Conservation (phyloP, 2,329 filamentous ascomycete genomes). For the Triangularia verruculosa region DNA sequence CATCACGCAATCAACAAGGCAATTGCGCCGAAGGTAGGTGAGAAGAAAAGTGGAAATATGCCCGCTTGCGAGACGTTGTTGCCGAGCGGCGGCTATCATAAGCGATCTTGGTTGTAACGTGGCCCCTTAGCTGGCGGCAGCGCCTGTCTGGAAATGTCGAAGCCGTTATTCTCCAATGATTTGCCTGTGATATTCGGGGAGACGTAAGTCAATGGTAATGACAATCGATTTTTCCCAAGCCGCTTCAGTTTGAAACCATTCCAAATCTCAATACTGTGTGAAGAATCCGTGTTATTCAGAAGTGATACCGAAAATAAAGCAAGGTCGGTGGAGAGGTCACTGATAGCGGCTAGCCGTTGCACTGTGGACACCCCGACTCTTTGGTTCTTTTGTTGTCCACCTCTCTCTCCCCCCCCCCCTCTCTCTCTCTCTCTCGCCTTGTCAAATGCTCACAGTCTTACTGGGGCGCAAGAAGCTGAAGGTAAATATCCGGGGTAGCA, state of each 20-base stretch:
- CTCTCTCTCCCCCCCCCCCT: not conserved
- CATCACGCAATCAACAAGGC: not conserved
- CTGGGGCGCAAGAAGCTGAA: not conserved
- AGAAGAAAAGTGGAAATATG: not conserved
- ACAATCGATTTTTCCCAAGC: too few species aligned
- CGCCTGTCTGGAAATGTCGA: not conserved
- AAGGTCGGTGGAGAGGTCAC: not conserved
- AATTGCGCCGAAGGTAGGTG: not conserved
- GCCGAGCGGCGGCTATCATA: not conserved
- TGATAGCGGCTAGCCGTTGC: too few species aligned
- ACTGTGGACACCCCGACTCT: too few species aligned
- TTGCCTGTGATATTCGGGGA: too few species aligned
- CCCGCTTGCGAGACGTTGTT: not conserved
- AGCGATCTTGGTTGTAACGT: not conserved
- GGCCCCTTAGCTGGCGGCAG: not conserved
- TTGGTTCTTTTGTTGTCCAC: too few species aligned
- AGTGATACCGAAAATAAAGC: not conserved
- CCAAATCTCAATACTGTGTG: too few species aligned
- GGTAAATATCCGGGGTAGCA: not conserved
- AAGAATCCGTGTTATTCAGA: too few species aligned
- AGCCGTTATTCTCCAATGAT: too few species aligned
- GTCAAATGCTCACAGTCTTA: not conserved
- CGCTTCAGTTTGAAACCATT: not conserved
- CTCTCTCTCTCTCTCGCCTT: not conserved
- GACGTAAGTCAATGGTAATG: too few species aligned